phyloP scores from a whole-genome alignment of 164 flowering plant species.

The Nymphaea thermarum region DNA sequence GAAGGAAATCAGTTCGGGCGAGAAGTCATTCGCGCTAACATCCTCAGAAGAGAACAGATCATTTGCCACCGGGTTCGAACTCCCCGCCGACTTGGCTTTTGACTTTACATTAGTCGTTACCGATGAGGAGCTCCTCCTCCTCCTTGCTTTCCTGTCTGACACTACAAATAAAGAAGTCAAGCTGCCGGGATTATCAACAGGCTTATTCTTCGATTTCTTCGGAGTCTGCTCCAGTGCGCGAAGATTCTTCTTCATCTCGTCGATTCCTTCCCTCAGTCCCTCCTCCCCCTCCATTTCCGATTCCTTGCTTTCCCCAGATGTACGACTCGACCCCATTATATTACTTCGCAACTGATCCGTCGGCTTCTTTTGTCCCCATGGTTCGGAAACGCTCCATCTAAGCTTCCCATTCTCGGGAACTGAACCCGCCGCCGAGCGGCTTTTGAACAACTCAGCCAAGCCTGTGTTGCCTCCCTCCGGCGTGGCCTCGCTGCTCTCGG shows the following conservation, averaged over 20 bases:
- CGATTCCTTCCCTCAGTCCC: background rate
- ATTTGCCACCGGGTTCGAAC: background rate
- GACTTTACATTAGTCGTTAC: background rate
- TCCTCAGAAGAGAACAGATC: constrained; percentile 3
- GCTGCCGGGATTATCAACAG: background rate
- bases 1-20: constrained; percentile 13
- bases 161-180: background rate
- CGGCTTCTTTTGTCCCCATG: background rate
- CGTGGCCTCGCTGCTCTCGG: background rate
- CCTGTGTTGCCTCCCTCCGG: background rate
- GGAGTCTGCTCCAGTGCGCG: constrained; percentile 9
- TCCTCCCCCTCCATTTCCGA: background rate
- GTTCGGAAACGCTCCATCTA: background rate
- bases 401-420: background rate
- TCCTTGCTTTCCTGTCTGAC: background rate
- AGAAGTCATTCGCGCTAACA: constrained; percentile 2
- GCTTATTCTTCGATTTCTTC: constrained; percentile 4
- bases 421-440: background rate
- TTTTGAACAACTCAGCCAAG: background rate
- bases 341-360: background rate
- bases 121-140: background rate
- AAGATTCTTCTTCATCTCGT: constrained; percentile 8
- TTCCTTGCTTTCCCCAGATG: background rate
- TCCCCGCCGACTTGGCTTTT: background rate
- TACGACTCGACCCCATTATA: background rate